Percentiles rank a stretch among this genome's conserved stretches.
phyloP scores from a whole-genome alignment of 139 green algal species.

The Eudorina sp. region DNA sequence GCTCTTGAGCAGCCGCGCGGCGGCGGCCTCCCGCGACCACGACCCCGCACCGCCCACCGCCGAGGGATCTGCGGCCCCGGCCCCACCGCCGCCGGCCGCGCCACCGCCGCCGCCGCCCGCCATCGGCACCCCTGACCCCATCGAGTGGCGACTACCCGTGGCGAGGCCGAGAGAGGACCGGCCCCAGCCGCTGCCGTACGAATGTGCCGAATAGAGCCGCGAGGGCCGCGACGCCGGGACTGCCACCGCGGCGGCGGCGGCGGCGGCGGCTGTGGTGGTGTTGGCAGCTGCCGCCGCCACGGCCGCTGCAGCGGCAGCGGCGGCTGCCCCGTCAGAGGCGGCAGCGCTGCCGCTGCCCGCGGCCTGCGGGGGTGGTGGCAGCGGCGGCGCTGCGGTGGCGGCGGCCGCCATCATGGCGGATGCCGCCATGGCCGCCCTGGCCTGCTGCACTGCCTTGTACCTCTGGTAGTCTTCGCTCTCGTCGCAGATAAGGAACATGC shows the following conservation, averaged over 20 bases:
- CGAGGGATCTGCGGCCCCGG: not conserved
- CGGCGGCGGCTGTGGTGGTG: not conserved
- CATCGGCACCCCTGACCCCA: not conserved
- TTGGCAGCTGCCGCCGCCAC: not conserved
- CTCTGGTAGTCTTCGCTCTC: conserved; percentile 49
- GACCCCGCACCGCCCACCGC: no score
- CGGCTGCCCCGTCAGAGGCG: not conserved
- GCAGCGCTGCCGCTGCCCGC: not conserved
- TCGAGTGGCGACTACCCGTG: not conserved
- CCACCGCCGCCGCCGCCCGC: not conserved
- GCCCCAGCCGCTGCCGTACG: conserved; percentile 17
- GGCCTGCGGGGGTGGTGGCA: not conserved
- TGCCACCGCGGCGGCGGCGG: not conserved
- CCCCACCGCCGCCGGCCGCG: not conserved
- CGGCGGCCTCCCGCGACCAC: not conserved
- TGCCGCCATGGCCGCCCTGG: not conserved
- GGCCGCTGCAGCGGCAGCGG: not conserved
- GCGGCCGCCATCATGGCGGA: conserved; percentile 1
- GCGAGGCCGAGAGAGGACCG: not conserved
- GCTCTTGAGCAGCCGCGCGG: not conserved
- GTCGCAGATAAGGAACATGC: conserved; percentile 64
- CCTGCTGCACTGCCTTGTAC: conserved; percentile 8
- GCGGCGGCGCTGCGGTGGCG: not conserved
- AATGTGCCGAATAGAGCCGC: conserved; percentile 7
- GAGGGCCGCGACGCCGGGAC: not conserved